A percentile compares a stretch with the other conserved stretches of the same genome.
These are phyloP conservation scores for Rosa lucieae DNA, from an alignment of 306 rosid species.

Conservation along the genomic window DNA sequence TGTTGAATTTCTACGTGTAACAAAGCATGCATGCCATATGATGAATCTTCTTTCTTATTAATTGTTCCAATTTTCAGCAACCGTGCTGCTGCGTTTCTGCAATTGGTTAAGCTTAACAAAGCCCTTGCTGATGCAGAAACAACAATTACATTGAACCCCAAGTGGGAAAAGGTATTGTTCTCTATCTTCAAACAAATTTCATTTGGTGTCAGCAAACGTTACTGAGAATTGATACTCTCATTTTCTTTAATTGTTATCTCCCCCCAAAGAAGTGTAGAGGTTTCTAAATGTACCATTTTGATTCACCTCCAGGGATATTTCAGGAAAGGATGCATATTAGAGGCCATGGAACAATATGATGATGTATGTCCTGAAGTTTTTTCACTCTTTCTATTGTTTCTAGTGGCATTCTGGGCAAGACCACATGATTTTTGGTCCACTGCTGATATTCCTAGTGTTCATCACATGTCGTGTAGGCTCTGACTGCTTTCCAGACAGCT, in stretches of 20 bases:
- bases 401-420: constrained; percentile 10
- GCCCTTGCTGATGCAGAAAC: constrained; percentile 97
- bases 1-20: not conserved
- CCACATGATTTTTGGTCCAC: constrained; percentile 21
- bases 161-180: constrained; percentile 85
- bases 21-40: constrained; percentile 5
- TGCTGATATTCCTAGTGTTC: constrained; percentile 29
- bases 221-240: not conserved
- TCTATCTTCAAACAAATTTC: not conserved
- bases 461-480: constrained; percentile 56
- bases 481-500: constrained; percentile 79
- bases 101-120: constrained; percentile 85
- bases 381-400: constrained; percentile 20
- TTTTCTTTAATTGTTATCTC: constrained; percentile 10
- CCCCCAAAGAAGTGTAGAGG: not conserved
- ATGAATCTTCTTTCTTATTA: constrained; percentile 24
- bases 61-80: constrained; percentile 53
- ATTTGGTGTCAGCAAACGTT: not conserved
- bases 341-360: constrained; percentile 89
- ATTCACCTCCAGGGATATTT: constrained; percentile 76
- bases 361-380: constrained; percentile 48
- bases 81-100: constrained; percentile 97
- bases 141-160: constrained; percentile 77
- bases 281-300: constrained; percentile 29
- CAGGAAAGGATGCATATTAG: constrained; percentile 96